These are phyloP conservation scores for Drechslera avenae DNA, from an alignment of 2,329 filamentous ascomycete genomes.

Conservation along the genomic window DNA sequence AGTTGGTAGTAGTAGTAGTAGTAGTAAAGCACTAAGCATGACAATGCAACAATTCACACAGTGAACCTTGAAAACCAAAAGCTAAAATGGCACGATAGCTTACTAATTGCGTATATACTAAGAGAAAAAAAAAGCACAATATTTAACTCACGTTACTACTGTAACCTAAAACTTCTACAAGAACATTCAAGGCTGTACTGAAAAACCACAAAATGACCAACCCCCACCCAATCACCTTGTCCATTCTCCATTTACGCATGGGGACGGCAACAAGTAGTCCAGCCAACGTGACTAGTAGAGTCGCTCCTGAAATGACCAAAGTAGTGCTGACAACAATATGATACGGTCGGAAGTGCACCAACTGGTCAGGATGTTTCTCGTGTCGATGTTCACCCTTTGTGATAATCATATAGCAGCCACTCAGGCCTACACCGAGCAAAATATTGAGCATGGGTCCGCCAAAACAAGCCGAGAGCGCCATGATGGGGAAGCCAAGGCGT, in stretches of 20 bases:
- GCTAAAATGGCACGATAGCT: too few species aligned
- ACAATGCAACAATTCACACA: too few species aligned
- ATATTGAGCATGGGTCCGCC: constrained; percentile 99
- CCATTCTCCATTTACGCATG: constrained; percentile 45
- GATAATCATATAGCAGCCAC: constrained; percentile 85
- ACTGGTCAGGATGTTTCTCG: constrained; percentile 67
- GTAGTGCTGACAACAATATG: constrained; percentile 83
- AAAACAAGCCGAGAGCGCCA: constrained; percentile 94
- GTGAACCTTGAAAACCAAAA: too few species aligned
- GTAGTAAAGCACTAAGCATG: too few species aligned
- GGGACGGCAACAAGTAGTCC: constrained; percentile 81
- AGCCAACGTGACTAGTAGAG: constrained; percentile 78
- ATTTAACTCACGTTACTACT: constrained; percentile 37
- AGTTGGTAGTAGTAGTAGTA: too few species aligned
- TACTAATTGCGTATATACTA: too few species aligned
- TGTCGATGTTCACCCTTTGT: constrained; percentile 69
- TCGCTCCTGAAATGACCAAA: constrained; percentile 82
- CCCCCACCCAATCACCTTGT: constrained; percentile 68
- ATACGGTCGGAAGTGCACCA: constrained; percentile 75
- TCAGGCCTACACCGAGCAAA: constrained; percentile 88
- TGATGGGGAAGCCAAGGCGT: constrained; percentile 90
- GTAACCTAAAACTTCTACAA: constrained; percentile 68
- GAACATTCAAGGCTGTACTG: constrained; percentile 80
- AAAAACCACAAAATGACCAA: constrained; percentile 80
- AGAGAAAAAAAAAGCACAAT: not conserved